Conservation (phyloP, 2,329 filamentous ascomycete species). For the Alternaria sp. region DNA sequence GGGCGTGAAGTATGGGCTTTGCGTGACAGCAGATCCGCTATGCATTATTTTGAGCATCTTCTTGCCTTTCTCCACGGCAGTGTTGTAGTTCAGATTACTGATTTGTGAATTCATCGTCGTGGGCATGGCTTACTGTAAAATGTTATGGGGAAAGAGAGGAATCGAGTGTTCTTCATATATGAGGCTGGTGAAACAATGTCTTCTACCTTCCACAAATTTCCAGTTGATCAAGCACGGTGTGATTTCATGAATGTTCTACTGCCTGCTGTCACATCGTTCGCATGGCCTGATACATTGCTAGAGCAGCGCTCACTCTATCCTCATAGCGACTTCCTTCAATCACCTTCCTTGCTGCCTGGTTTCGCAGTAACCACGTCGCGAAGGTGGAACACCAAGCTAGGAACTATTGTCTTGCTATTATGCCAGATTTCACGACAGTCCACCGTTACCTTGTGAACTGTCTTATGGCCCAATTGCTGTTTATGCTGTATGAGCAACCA, state of each 20-base stretch:
- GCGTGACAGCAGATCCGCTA: background rate
- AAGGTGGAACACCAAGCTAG: background rate
- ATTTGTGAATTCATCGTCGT: background rate
- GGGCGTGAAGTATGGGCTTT: background rate
- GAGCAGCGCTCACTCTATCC: background rate
- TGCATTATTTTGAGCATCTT: background rate
- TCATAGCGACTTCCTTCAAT: background rate
- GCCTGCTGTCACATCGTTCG: background rate
- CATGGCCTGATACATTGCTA: background rate
- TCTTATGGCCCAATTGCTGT: slow-evolving; percentile 7
- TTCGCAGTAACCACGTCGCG: background rate
- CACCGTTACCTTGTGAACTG: slow-evolving; percentile 2
- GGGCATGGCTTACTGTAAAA: background rate
- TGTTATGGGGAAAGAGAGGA: background rate
- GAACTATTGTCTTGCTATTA: background rate
- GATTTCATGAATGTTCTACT: background rate
- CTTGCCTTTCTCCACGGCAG: background rate
- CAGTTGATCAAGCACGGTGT: background rate
- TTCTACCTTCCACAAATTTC: background rate
- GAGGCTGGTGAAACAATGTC: background rate
- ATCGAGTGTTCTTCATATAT: background rate
- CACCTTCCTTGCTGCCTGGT: background rate
- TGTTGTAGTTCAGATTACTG: background rate
- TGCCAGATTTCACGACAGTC: background rate
- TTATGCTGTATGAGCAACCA: slow-evolving; percentile 16